phyloP scores from a whole-genome alignment of 208 protist species.

The Leishmania aethiopica region DNA sequence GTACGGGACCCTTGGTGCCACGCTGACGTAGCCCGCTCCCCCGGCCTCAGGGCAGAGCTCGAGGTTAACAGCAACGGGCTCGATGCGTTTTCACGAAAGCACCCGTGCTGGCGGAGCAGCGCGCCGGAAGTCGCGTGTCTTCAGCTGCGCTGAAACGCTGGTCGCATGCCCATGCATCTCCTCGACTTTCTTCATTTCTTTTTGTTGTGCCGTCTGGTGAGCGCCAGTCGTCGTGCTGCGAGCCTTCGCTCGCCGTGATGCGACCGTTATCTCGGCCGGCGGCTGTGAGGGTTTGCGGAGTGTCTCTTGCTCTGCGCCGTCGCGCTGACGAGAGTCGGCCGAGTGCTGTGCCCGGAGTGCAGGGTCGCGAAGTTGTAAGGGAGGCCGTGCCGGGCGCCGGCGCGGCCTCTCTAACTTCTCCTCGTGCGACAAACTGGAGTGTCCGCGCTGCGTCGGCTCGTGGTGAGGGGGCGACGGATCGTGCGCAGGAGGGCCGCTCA shows the following conservation, averaged over 20 bases:
- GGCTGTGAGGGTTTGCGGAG: no score
- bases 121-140: neutral
- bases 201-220: neutral
- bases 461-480: neutral
- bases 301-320: neutral
- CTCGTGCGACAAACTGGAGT: neutral
- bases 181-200: constrained; percentile 6
- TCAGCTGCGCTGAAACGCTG: neutral
- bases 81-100: neutral
- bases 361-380: neutral
- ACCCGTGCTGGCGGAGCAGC: neutral
- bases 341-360: neutral
- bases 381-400: neutral
- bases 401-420: neutral
- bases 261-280: neutral
- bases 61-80: neutral
- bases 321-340: neutral
- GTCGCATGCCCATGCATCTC: neutral
- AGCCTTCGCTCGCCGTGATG: neutral
- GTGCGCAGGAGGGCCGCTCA: neutral
- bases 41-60: neutral
- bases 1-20: neutral
- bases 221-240: neutral
- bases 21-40: neutral
- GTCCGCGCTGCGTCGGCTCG: neutral